Evolutionary conservation across 768 basidiomycete species (phyloP), one percentile per base, ranked within the genome.

Genomic region (Omphalotus guepiniiformis): DNA sequence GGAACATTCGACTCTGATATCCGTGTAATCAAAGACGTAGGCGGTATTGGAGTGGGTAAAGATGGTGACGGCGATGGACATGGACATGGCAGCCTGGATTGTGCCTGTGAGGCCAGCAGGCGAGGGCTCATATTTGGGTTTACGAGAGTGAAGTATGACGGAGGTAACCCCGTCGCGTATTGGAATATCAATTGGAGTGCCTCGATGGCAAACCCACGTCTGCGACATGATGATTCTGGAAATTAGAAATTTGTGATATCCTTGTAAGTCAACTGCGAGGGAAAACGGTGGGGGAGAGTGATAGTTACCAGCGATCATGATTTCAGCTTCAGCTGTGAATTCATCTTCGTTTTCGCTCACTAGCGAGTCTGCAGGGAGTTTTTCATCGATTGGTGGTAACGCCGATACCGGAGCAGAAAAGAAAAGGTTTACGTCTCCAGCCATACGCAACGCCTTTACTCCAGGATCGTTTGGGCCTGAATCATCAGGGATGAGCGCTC

Each of bases 341-440:
- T 67, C 71, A 19, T 72, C 66, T 5, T 67, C 65, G 1, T 62
- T 59, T 2, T 32, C 35, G 22, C n/a, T 30, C 18, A 67, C 65
- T 1, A 58, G 59, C 2, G 55, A 64, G 22, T 66, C 66, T 12
- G 25, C 45, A 16, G 48, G 44, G 8, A 53, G 54, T 16, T 58
- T 55, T 8, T 49, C 56, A 26, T 53, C 23, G 15, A 26, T 34
- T 35, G 21, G 28, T 42, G 49, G 8, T 38, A 27, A 45, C 40
- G 16, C 8, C 28, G 39, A 23, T 18, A 63, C 63, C 15, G 61
- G 54, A 38, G 82, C 81, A 38, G 85, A 85, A 35, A 95, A 65
- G 63, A 96, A 96, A 22, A 96, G 65, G 63, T 96, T 96, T 28
- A 93, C 92, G 60, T 97, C 94, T 26, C 94, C 94, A 16, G 94